phyloP scores from a whole-genome alignment of 176 grass and related monocot genomes.

The Zoysia japonica region DNA sequence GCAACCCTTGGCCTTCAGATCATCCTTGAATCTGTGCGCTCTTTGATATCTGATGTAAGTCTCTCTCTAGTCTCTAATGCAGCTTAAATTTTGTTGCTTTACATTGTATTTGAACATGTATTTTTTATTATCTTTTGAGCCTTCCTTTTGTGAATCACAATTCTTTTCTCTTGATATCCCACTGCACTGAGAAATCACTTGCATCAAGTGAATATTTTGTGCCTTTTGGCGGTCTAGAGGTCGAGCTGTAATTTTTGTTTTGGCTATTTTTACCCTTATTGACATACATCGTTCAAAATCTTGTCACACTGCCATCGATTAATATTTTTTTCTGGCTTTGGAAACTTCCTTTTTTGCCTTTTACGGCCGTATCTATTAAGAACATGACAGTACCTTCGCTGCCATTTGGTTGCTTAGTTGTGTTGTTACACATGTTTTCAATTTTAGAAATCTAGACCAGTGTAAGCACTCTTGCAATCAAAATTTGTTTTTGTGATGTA shows the following conservation, averaged over 20 bases:
- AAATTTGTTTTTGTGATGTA: not conserved
- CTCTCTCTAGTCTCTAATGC: not conserved
- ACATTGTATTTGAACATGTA: not conserved
- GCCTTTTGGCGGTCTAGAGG: too few species aligned
- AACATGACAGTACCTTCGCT: not conserved
- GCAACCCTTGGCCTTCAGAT: slow-evolving; percentile 98
- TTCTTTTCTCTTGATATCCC: too few species aligned
- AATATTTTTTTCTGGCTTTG: not conserved
- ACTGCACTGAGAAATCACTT: too few species aligned
- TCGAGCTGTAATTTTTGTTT: not conserved
- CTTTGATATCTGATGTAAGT: slow-evolving; percentile 54
- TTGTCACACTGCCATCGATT: not conserved
- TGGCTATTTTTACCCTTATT: not conserved
- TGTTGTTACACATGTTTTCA: not conserved
- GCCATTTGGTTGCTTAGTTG: not conserved
- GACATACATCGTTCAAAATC: not conserved
- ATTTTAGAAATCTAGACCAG: not conserved
- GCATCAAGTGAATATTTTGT: too few species aligned
- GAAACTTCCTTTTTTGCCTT: not conserved
- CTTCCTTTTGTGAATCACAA: not conserved
- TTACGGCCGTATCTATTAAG: not conserved
- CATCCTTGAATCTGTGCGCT: slow-evolving; percentile 81
- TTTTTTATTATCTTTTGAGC: not conserved
- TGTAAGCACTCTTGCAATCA: not conserved
- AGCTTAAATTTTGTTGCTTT: not conserved